Evolutionary conservation across 192 early-diverging fungal genomes (phyloP).

Genomic region (Phycomyces blakesleeanus): DNA sequence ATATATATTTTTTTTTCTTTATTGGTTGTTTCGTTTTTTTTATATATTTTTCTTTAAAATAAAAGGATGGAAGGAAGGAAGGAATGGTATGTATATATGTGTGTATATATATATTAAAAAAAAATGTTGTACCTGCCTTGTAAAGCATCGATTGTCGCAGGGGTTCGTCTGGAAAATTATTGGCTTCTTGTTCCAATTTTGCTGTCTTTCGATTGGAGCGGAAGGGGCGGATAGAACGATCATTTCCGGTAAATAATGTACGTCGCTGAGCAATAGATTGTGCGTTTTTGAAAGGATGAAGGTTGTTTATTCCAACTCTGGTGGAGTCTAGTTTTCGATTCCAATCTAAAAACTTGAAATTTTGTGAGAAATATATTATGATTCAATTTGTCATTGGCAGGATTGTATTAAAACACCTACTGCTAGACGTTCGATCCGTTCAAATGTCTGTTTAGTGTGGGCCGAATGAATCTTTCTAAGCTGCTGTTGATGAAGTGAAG

Average conservation of each 20-base stretch:
- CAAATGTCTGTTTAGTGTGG: neutral
- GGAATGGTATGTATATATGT: neutral
- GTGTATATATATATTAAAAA: neutral
- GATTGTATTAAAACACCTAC: neutral
- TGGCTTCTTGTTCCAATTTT: slow-evolving; percentile 54
- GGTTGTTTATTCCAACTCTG: too few species aligned
- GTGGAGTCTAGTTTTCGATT: too few species aligned
- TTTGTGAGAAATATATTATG: too few species aligned
- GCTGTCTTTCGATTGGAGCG: slow-evolving; percentile 34
- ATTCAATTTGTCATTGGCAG: too few species aligned
- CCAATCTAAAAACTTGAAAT: too few species aligned
- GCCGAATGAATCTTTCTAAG: neutral
- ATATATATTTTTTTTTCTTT: neutral
- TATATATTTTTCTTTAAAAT: neutral
- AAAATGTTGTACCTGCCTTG: slow-evolving; percentile 37
- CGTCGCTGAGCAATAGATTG: neutral
- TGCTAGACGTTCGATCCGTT: neutral
- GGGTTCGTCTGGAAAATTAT: slow-evolving; percentile 45
- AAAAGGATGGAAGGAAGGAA: neutral
- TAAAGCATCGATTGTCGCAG: slow-evolving; percentile 48
- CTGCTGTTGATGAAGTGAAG: neutral
- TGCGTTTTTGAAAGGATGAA: too few species aligned
- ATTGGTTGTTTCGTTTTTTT: neutral
- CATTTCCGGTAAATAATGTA: neutral
- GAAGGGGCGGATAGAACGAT: neutral